phyloP scores from a whole-genome alignment of 192 early-diverging fungal species.

The Coemansia sp. region DNA sequence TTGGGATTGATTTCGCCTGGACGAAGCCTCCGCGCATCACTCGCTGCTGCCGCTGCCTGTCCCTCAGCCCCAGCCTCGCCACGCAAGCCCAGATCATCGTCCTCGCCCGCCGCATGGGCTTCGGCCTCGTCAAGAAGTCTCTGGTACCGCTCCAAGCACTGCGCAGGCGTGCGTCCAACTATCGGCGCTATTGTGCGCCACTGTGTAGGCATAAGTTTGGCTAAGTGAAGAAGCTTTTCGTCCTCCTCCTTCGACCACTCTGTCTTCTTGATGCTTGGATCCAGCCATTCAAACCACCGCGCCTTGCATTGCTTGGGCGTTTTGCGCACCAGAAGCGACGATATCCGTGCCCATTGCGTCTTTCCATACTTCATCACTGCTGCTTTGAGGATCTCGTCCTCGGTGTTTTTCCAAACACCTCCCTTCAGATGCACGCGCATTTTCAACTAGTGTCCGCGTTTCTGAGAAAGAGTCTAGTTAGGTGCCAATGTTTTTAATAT shows the following conservation, averaged over 20 bases:
- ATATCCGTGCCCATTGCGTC: slow-evolving; percentile 98
- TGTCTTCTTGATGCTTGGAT: slow-evolving; percentile 98
- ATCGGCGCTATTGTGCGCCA: slow-evolving; percentile 99
- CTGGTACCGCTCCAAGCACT: slow-evolving; percentile 97
- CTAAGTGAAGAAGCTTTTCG: slow-evolving; percentile 94
- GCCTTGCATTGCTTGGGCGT: slow-evolving; percentile 99
- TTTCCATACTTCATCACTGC: slow-evolving; percentile 99
- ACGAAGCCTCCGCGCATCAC: slow-evolving; percentile 75
- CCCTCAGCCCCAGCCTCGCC: slow-evolving; percentile 59
- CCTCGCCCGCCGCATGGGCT: slow-evolving; percentile 66
- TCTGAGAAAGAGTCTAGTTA: background rate
- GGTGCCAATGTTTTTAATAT: too few species aligned
- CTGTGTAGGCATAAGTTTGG: slow-evolving; percentile 99
- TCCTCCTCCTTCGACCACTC: slow-evolving; percentile 99
- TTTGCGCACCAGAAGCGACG: slow-evolving; percentile 91
- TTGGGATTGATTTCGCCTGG: slow-evolving; percentile 98
- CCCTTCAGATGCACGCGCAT: slow-evolving; percentile 60
- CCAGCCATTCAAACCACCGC: slow-evolving; percentile 99
- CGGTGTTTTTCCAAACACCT: slow-evolving; percentile 99
- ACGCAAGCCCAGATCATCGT: slow-evolving; percentile 57
- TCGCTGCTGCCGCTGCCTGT: slow-evolving; percentile 15
- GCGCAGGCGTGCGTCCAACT: slow-evolving; percentile 92
- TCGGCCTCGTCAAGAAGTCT: slow-evolving; percentile 95
- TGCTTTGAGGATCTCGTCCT: slow-evolving; percentile 97
- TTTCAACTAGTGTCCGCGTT: slow-evolving; percentile 14